A percentile compares a stretch with the other conserved stretches of the same genome.
phyloP scores from a whole-genome alignment of 1,284 basidiomycete species.

The Cutaneotrichosporon sp. region DNA sequence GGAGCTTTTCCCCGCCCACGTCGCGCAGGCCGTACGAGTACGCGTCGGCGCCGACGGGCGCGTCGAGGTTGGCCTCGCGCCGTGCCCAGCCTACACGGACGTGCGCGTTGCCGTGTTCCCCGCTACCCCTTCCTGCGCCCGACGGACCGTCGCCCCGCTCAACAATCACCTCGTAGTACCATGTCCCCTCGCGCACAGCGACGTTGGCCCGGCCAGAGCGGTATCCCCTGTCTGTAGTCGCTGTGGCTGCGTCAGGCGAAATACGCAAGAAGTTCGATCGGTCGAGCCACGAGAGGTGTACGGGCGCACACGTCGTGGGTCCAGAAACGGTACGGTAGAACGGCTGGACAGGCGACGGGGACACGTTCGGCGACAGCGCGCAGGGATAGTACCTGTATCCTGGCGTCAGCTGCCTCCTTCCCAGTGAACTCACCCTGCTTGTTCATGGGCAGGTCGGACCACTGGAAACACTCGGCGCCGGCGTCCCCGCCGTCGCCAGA shows the following conservation, averaged over 20 bases:
- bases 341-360: constrained; percentile 31
- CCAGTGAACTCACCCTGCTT: constrained; percentile 28
- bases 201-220: constrained; percentile 84
- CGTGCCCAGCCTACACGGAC: constrained; percentile 87
- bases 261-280: constrained; percentile 61
- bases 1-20: constrained; percentile 84
- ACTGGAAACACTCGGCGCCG: constrained; percentile 45
- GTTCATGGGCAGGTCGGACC: constrained; percentile 45
- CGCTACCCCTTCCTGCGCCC: constrained; percentile 50
- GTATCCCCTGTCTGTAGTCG: constrained; percentile 82
- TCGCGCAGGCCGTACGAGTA: constrained; percentile 91
- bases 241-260: constrained; percentile 69
- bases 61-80: constrained; percentile 85
- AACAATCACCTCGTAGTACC: constrained; percentile 89
- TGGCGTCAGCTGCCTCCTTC: not conserved
- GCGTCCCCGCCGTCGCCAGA: constrained; percentile 32
- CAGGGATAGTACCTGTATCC: constrained; percentile 51
- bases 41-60: constrained; percentile 85
- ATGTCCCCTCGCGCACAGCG: constrained; percentile 79
- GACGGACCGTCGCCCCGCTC: constrained; percentile 58
- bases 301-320: constrained; percentile 30
- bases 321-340: constrained; percentile 45
- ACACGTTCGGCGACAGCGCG: constrained; percentile 40
- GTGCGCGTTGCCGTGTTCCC: constrained; percentile 53
- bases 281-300: constrained; percentile 51